phyloP scores from a whole-genome alignment of 2,329 filamentous ascomycete species.

The Penicillium oxalicum region DNA sequence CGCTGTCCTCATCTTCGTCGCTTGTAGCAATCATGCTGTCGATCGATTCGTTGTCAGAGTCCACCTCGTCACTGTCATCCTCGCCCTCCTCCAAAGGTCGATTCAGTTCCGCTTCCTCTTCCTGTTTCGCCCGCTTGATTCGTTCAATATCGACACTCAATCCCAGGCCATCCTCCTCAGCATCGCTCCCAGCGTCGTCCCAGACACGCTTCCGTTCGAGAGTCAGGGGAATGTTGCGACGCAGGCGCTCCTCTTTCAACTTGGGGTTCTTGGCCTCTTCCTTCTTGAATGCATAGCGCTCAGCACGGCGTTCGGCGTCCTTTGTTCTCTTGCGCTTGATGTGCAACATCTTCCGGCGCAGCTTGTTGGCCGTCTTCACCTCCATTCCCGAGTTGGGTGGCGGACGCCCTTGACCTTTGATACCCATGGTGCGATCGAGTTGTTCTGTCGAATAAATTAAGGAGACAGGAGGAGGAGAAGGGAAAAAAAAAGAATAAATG shows the following conservation, averaged over 20 bases:
- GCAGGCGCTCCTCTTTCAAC: constrained; percentile 65
- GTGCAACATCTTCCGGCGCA: constrained; percentile 70
- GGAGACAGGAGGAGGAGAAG: neutral
- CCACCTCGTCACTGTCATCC: constrained; percentile 36
- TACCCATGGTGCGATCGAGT: constrained; percentile 40
- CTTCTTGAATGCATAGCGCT: constrained; percentile 71
- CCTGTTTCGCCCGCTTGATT: constrained; percentile 43
- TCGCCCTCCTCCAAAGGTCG: constrained; percentile 40
- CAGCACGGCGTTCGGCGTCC: constrained; percentile 68
- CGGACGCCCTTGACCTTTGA: constrained; percentile 39
- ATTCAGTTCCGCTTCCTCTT: constrained; percentile 40
- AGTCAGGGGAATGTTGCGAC: constrained; percentile 71
- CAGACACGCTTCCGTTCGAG: constrained; percentile 85
- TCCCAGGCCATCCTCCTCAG: constrained; percentile 41
- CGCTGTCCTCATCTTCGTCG: constrained; percentile 42
- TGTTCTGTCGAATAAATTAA: no score
- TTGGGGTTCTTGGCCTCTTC: constrained; percentile 80
- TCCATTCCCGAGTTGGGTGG: constrained; percentile 44
- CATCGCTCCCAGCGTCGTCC: constrained; percentile 64
- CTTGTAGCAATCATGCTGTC: constrained; percentile 72
- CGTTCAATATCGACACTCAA: constrained; percentile 45
- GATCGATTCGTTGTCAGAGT: constrained; percentile 51
- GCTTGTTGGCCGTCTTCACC: constrained; percentile 66
- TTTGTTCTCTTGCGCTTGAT: constrained; percentile 72
- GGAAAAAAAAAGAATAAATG: neutral